Evolutionary conservation across 2,329 filamentous ascomycete genomes (phyloP).

Genomic region (Scedosporium aurantiacum): DNA sequence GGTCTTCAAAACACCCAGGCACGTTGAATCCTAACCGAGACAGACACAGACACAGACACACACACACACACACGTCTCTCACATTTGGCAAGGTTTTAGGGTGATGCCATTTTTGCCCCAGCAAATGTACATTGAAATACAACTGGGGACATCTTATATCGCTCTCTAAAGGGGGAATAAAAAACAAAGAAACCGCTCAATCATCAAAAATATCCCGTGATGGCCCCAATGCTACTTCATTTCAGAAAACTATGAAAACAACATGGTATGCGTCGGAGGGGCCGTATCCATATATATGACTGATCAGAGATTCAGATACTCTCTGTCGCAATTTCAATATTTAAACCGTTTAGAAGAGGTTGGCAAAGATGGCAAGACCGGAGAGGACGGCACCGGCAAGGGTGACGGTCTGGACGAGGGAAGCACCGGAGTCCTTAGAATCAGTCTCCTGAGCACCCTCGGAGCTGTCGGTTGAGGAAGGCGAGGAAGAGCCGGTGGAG

Average conservation of each 20-base stretch:
- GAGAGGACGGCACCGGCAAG: constrained; percentile 5
- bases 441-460: background rate
- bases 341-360: constrained; percentile 1
- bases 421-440: background rate
- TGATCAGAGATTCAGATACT: background rate
- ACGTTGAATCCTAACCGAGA: too few relatives aligned
- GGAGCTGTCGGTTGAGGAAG: background rate
- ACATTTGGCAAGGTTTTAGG: background rate
- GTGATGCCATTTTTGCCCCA: background rate
- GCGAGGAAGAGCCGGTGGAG: constrained; percentile 1
- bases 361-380: constrained; percentile 8
- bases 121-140: background rate
- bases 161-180: background rate
- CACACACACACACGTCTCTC: background rate
- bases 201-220: background rate
- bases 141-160: background rate
- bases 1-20: too few relatives aligned
- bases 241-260: background rate
- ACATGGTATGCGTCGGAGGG: background rate
- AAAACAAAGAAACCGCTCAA: background rate
- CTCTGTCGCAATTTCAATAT: background rate
- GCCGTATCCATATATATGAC: background rate
- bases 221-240: background rate
- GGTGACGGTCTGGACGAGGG: constrained; percentile 6
- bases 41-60: too few relatives aligned